These are phyloP conservation scores for Talaromyces sp. DNA, from an alignment of 2,329 filamentous ascomycete genomes.

Conservation along the genomic window DNA sequence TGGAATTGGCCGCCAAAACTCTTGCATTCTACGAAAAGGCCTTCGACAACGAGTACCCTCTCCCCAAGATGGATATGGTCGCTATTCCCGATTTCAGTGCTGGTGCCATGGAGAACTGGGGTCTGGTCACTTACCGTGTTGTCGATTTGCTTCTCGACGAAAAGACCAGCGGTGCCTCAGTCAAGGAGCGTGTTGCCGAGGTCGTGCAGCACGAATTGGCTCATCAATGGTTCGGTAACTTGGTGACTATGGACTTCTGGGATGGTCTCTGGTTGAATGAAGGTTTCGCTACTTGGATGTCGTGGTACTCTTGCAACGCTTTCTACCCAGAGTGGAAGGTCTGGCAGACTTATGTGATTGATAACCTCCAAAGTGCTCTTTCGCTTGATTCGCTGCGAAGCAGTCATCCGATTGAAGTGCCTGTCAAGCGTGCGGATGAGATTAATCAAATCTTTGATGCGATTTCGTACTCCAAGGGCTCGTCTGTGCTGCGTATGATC, in stretches of 20 bases:
- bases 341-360: constrained; percentile 91
- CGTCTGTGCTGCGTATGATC: constrained; percentile 94
- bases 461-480: constrained; percentile 96
- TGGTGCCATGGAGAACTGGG: constrained; percentile 99
- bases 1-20: constrained; percentile 83
- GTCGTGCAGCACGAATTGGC: constrained; percentile 95
- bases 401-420: constrained; percentile 94
- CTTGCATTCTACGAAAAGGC: constrained; percentile 94
- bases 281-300: constrained; percentile 89
- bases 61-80: constrained; percentile 95
- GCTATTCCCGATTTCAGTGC: constrained; percentile 94
- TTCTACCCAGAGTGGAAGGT: constrained; percentile 99
- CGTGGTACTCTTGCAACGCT: constrained; percentile 86
- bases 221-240: constrained; percentile 97
- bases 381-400: constrained; percentile 86
- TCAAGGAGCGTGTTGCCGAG: constrained; percentile 89
- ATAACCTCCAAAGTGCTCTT: constrained; percentile 84
- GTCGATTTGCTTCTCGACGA: constrained; percentile 89
- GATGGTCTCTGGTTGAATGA: constrained; percentile 96
- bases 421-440: constrained; percentile 90
- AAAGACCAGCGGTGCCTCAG: constrained; percentile 81
- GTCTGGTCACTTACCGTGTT: constrained; percentile 88
- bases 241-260: constrained; percentile 99
- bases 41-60: constrained; percentile 79
- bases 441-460: constrained; percentile 98